Base-by-base conservation (phyloP, 2,329 filamentous ascomycete species). In the Pseudophaeomoniella oleicola region DNA sequence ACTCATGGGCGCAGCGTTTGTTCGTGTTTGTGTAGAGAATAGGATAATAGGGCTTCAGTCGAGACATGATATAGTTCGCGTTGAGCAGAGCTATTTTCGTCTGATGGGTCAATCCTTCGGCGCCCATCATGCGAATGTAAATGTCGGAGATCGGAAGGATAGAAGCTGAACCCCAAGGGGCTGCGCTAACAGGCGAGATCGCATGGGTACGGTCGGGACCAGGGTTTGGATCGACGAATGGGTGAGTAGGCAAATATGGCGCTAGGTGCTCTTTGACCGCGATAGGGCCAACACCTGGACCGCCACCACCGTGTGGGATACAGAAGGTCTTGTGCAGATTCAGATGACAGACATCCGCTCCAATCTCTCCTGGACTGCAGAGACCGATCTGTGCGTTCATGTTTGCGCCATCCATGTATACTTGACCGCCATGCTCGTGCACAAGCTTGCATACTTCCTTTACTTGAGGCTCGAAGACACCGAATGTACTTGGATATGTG, bases 281-380 rank as follows among this genome's bases (percentile, higher is more conserved):
- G 46, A 96, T 93, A 37, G 88, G 88, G 2, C 88, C 88, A 27
- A 94, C 84, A 50, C 88, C 88, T 6, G 88, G 88, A 12, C 88
- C 88, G 45, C 88, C 88, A 44, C 88, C 88, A 38, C 88, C 88
- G 59, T 96, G 88, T 33, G 88, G 88, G 51, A 96, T 96, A 57
- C 88, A 96, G 69, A 96, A 96, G 3, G 88, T 96, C 72, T 96
- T 96, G 74, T 96, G 88, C 30, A 96, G 71, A 61, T 96, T 96
- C 41, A 96, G 69, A 64, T 94, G 88, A 71, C 88, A 96, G 29
- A 94, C 87, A 55, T 96, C 88, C 18, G 88, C 88, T 14, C 88
- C 88, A 46, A 96, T 93, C 57, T 92, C 86, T 29, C 88, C 88
- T 2, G 88, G 88, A 1, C 85, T 93, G 65, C 85, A 94, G 9